Evolutionary conservation across 352 stramenopile species (phyloP).

Genomic region (Phytophthora idaei): DNA sequence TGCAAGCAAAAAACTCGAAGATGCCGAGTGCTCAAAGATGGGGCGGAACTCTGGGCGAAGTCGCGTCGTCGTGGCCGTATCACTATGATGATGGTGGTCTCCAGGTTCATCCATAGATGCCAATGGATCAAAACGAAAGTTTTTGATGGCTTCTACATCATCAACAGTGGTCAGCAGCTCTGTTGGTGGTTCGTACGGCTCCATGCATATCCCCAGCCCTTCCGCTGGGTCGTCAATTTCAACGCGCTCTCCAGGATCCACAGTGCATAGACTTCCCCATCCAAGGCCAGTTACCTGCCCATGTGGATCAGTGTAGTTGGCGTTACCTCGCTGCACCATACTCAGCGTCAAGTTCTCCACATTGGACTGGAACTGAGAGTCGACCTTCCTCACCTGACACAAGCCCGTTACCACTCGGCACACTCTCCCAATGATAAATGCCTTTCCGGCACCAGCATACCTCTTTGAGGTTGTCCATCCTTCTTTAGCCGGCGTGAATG

Average conservation of each 20-base stretch:
- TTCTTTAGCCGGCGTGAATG: constrained; percentile 13
- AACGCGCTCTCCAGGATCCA: background rate
- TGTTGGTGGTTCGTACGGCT: background rate
- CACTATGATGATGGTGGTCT: constrained; percentile 3
- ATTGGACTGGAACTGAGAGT: constrained; percentile 20
- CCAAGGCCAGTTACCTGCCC: background rate
- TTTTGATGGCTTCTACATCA: constrained; percentile 10
- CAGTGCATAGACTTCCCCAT: background rate
- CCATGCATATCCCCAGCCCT: background rate
- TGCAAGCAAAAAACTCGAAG: constrained; percentile 36
- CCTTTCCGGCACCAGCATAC: constrained; percentile 9
- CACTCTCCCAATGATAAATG: constrained; percentile 12
- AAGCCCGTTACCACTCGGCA: constrained; percentile 12
- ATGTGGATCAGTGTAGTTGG: constrained; percentile 10
- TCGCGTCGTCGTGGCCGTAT: constrained; percentile 2
- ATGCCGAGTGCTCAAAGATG: constrained; percentile 30
- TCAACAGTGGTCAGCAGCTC: background rate
- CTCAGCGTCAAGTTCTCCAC: constrained; percentile 5
- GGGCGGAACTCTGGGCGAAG: constrained; percentile 13
- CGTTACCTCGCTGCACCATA: constrained; percentile 8
- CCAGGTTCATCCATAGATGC: background rate
- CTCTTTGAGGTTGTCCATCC: constrained; percentile 6
- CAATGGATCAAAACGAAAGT: constrained; percentile 15
- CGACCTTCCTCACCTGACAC: constrained; percentile 14
- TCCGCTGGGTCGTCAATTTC: constrained; percentile 2